phyloP scores from a whole-genome alignment of 768 basidiomycete species.

The Lactarius sp. region DNA sequence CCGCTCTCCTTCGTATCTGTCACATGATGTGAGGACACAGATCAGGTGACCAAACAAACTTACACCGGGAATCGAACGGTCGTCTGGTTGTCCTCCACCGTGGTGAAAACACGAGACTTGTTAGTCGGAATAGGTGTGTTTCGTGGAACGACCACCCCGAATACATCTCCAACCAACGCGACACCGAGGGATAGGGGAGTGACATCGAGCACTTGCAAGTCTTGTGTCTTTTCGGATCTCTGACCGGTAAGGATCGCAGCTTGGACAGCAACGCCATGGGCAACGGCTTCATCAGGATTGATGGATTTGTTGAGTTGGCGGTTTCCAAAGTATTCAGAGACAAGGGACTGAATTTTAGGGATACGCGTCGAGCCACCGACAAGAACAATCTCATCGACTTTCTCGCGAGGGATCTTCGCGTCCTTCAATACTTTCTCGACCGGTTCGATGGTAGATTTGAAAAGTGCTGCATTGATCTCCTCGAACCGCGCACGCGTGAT shows the following conservation, averaged over 20 bases:
- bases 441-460: slow-evolving; percentile 97
- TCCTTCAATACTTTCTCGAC: slow-evolving; percentile 99
- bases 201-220: slow-evolving; percentile 97
- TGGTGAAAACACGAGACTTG: slow-evolving; percentile 98
- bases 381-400: slow-evolving; percentile 98
- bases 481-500: slow-evolving; percentile 99
- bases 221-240: slow-evolving; percentile 98
- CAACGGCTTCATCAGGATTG: slow-evolving; percentile 99
- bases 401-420: slow-evolving; percentile 94
- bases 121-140: slow-evolving; percentile 99
- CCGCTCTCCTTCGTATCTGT: slow-evolving; percentile 96
- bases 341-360: slow-evolving; percentile 96
- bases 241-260: slow-evolving; percentile 98
- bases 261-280: slow-evolving; percentile 99
- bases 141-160: slow-evolving; percentile 98
- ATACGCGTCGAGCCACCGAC: slow-evolving; percentile 99
- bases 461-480: slow-evolving; percentile 92
- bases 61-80: slow-evolving; percentile 99
- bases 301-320: slow-evolving; percentile 99
- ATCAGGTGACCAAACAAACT: slow-evolving; percentile 27
- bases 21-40: slow-evolving; percentile 13
- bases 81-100: slow-evolving; percentile 99
- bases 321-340: slow-evolving; percentile 97
- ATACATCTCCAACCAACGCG: slow-evolving; percentile 99
- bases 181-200: slow-evolving; percentile 98